These are phyloP conservation scores for Zelonia costaricensis DNA, from an alignment of 208 protist species.

Conservation along the genomic window DNA sequence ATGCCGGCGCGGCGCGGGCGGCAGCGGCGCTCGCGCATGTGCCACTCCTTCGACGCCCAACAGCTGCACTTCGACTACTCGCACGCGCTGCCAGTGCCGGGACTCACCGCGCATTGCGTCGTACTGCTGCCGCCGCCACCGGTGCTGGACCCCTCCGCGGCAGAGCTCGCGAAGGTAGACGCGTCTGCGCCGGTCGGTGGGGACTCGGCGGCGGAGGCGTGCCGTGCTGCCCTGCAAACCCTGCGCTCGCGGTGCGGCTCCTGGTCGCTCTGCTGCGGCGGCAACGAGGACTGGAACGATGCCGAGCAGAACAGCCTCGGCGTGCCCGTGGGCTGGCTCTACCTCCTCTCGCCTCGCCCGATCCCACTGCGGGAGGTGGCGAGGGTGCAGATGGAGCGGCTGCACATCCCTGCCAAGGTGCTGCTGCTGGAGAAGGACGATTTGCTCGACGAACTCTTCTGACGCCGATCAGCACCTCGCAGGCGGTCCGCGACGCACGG, in stretches of 20 bases:
- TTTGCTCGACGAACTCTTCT: conserved; percentile 60
- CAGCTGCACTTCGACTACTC: conserved; percentile 43
- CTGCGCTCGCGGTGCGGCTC: conserved; percentile 11
- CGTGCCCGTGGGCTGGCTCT: conserved; percentile 42
- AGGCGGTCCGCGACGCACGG: neutral
- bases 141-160: neutral
- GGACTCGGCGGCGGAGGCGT: neutral
- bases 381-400: conserved; percentile 32
- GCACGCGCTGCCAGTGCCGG: conserved; percentile 35
- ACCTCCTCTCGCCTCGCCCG: conserved; percentile 26
- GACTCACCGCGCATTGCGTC: conserved; percentile 46
- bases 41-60: conserved; percentile 41
- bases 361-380: conserved; percentile 38
- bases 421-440: conserved; percentile 29
- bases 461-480: too few relatives aligned
- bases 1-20: conserved; percentile 43
- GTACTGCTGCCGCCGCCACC: conserved; percentile 18
- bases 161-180: too few relatives aligned
- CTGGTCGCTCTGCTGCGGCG: conserved; percentile 34
- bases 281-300: conserved; percentile 41
- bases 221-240: conserved; percentile 2
- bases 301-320: conserved; percentile 46
- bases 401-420: conserved; percentile 24
- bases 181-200: neutral
- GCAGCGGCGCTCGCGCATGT: conserved; percentile 49